Evolutionary conservation across 2,329 filamentous ascomycete genomes (phyloP).

Genomic region (Aspergillus sp.): DNA sequence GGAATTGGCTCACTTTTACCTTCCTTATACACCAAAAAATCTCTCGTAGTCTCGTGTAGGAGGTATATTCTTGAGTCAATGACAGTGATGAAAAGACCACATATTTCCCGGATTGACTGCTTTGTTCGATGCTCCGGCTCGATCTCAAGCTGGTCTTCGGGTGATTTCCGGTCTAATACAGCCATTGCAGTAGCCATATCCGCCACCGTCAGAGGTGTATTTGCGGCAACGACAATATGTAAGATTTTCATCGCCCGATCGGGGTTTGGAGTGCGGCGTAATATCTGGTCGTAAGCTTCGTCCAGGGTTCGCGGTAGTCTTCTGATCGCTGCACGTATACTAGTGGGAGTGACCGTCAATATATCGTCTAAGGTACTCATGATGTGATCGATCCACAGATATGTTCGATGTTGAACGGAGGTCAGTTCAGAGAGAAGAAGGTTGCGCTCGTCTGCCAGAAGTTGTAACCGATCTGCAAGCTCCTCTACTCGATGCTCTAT

Average conservation of each 20-base stretch:
- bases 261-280: neutral
- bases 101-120: neutral
- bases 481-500: constrained; percentile 21
- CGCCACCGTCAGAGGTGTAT: neutral
- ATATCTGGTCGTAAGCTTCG: neutral
- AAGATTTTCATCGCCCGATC: neutral
- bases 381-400: constrained; percentile 44
- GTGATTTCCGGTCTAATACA: neutral
- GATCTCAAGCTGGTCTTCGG: neutral
- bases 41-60: neutral
- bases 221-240: neutral
- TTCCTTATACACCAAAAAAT: neutral
- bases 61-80: neutral
- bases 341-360: neutral
- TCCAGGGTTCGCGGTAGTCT: neutral
- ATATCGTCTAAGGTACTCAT: constrained; percentile 33
- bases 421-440: constrained; percentile 31
- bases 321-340: neutral
- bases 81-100: neutral
- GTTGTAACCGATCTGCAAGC: constrained; percentile 17
- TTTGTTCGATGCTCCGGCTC: neutral
- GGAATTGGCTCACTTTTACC: neutral
- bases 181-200: neutral
- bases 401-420: constrained; percentile 38
- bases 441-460: constrained; percentile 7